Evolutionary conservation across 106 monocot genomes (phyloP).

Genomic region (Apostasia shenzhenica): DNA sequence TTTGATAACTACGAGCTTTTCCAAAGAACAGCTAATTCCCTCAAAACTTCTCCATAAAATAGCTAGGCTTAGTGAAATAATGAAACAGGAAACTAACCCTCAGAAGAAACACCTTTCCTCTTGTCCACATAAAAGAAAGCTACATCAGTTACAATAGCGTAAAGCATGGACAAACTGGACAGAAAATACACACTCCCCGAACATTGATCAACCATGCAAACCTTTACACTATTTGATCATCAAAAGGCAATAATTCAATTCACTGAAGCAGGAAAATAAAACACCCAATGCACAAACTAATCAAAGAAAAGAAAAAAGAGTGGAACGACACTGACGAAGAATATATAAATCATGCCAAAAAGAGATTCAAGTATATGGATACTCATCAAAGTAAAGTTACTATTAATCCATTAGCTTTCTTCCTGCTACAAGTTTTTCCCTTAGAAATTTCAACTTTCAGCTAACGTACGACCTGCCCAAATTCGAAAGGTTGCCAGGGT

Average conservation of each 20-base stretch:
- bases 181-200: slow-evolving; percentile 81
- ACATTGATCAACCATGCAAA: slow-evolving; percentile 96
- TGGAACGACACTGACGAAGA: not conserved
- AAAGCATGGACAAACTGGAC: slow-evolving; percentile 85
- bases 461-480: slow-evolving; percentile 64
- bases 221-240: slow-evolving; percentile 29
- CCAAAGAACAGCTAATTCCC: too few relatives aligned
- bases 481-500: slow-evolving; percentile 66
- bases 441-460: slow-evolving; percentile 71
- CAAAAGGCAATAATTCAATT: not conserved
- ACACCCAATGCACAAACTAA: not conserved
- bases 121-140: slow-evolving; percentile 93
- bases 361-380: slow-evolving; percentile 1
- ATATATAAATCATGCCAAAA: not conserved
- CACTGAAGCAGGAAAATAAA: not conserved
- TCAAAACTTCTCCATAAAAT: too few relatives aligned
- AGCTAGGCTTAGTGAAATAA: not conserved
- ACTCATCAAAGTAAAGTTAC: slow-evolving; percentile 92
- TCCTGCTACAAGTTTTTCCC: slow-evolving; percentile 53
- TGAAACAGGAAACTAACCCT: slow-evolving; percentile 37
- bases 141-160: slow-evolving; percentile 76
- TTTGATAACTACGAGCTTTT: too few relatives aligned
- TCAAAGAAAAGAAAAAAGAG: not conserved
- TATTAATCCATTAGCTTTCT: slow-evolving; percentile 62
- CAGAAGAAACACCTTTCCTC: slow-evolving; percentile 72